Percentiles rank a stretch among this genome's conserved stretches.
Conservation (phyloP, 768 basidiomycete genomes). For the Grammothele lineata region DNA sequence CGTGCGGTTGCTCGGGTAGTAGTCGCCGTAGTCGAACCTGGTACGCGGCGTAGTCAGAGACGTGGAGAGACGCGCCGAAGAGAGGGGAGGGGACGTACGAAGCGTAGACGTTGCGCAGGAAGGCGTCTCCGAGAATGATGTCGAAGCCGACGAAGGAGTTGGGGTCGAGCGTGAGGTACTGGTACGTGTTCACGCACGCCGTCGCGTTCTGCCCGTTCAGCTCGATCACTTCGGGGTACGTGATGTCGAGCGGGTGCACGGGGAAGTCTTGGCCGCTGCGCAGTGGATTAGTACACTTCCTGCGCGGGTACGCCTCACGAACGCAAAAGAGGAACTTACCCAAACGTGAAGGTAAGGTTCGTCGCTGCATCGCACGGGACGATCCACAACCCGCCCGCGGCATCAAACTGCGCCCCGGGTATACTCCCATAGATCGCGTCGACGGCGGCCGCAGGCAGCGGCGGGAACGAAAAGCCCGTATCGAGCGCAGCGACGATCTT, state of each 20-base stretch:
- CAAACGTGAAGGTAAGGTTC: slow-evolving; percentile 28
- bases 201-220: slow-evolving; percentile 11
- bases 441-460: slow-evolving; percentile 21
- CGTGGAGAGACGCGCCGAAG: neutral
- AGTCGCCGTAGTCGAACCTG: slow-evolving; percentile 24
- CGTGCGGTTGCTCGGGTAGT: slow-evolving; percentile 11
- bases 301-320: neutral
- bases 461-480: slow-evolving; percentile 27
- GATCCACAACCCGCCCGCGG: slow-evolving; percentile 21
- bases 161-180: slow-evolving; percentile 17
- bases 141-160: slow-evolving; percentile 19
- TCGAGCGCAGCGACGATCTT: slow-evolving; percentile 25
- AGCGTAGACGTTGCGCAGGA: slow-evolving; percentile 32
- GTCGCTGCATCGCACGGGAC: slow-evolving; percentile 28
- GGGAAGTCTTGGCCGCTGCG: slow-evolving; percentile 35
- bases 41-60: no score
- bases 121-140: slow-evolving; percentile 30
- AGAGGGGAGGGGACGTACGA: slow-evolving; percentile 21
- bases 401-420: slow-evolving; percentile 24
- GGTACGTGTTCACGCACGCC: slow-evolving; percentile 29
- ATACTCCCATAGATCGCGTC: slow-evolving; percentile 29
- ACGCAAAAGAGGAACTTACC: slow-evolving; percentile 7
- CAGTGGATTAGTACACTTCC: neutral
- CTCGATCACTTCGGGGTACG: slow-evolving; percentile 19
- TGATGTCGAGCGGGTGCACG: slow-evolving; percentile 33